Conservation (phyloP, 2,329 filamentous ascomycete species). For the Daldinia sp. region DNA sequence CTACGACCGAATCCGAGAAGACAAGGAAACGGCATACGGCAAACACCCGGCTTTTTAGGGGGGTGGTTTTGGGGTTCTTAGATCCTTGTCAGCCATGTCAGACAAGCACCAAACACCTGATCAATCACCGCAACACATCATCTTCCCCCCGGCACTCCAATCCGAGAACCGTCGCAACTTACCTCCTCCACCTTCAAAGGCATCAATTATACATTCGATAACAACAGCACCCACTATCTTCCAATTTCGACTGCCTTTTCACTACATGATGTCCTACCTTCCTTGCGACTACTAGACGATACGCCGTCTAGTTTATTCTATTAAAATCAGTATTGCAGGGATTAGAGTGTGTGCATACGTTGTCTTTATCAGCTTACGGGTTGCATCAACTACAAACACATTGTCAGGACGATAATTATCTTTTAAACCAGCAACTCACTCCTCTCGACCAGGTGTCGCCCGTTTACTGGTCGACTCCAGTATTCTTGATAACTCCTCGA, state of each 20-base stretch:
- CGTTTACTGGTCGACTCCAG: not conserved
- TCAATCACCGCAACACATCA: slow-evolving; percentile 23
- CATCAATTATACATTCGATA: slow-evolving; percentile 24
- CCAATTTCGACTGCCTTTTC: slow-evolving; percentile 8
- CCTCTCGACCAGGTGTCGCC: slow-evolving; percentile 8
- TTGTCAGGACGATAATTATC: slow-evolving; percentile 27
- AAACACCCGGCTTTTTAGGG: slow-evolving; percentile 21
- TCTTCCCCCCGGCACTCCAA: slow-evolving; percentile 11
- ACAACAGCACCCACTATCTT: slow-evolving; percentile 19
- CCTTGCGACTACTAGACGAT: slow-evolving; percentile 40
- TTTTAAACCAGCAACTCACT: slow-evolving; percentile 2
- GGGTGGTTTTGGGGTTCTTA: not conserved
- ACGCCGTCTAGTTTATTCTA: slow-evolving; percentile 40
- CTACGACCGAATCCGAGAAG: slow-evolving; percentile 20
- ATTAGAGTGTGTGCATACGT: slow-evolving; percentile 15
- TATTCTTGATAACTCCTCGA: slow-evolving; percentile 1
- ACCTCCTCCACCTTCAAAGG: slow-evolving; percentile 22
- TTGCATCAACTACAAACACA: slow-evolving; percentile 1
- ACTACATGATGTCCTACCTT: slow-evolving; percentile 40
- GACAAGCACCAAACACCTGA: slow-evolving; percentile 34
- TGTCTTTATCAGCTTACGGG: slow-evolving; percentile 23
- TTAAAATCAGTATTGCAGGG: slow-evolving; percentile 33
- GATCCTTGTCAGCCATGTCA: slow-evolving; percentile 32
- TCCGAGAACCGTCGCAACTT: slow-evolving; percentile 25
- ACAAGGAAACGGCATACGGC: slow-evolving; percentile 23